Base-by-base conservation (phyloP, 2,329 filamentous ascomycete species). In the Whalleya microplaca region DNA sequence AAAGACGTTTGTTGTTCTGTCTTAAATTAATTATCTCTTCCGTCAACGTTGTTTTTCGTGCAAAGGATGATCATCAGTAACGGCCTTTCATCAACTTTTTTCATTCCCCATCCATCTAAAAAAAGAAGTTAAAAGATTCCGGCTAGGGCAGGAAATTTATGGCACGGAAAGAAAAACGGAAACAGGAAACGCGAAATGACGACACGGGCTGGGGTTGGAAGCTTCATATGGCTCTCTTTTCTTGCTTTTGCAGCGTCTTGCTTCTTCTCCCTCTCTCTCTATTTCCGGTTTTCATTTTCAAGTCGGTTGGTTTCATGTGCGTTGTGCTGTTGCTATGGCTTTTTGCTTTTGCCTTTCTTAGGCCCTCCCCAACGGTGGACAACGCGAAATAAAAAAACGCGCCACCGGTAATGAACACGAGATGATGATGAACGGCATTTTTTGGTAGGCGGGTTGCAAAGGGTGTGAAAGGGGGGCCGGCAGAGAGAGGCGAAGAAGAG, bases 1-100 rank as follows among this genome's bases (percentile, higher is more conserved):
- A 68, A 68, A 66, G 65, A 69, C 62, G 58, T 49, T 60, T 56
- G 51, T 61, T 55, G 53, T 59, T 56, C 51, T 61, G 65, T 67
- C 58, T 57, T 64, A 64, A 45, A n/a, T n/a, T 67, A 64, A 62
- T 59, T 56, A 27, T 40, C 23, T 41, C 52, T 45, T n/a, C n/a
- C n/a, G n/a, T 21, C 50, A 55, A 63, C 58, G 60, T 61, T 60
- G n/a, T 41, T 56, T 60, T 54, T n/a, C n/a, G 45, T 56, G 51
- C 50, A 46, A 49, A 53, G 56, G 21, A 53, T 48, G 51, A 27
- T 27, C 9, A 62, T 50, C 42, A 48, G 53, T 51, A 57, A 61
- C 56, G 57, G 60, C 60, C 60, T 51, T n/a, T n/a, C n/a, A n/a
- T n/a, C 43, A 12, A 27, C 9, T 53, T 53, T 12, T 12, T 37